Base-by-base conservation (phyloP, 306 rosid genomes). In the Quercus bicolor region DNA sequence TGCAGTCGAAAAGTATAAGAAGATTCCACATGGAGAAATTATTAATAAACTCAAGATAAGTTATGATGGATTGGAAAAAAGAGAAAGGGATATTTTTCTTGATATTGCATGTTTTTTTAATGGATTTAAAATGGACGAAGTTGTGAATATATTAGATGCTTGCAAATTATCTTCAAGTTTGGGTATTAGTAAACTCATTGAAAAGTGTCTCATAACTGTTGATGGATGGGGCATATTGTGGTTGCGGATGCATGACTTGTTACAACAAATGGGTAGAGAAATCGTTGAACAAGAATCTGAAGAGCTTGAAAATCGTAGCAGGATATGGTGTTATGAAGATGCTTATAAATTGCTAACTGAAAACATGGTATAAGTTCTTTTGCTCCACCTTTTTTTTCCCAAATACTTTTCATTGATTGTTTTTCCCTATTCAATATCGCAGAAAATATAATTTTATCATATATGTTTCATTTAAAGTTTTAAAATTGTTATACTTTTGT, bases 61-160 rank as follows among this genome's bases (percentile, higher is more conserved):
- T 61, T 78, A 59, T 48, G 28, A 48, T 71, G 64, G 77, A n/a
- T 78, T 78, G 62, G 48, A 5, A 8, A 14, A 18, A 78, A 3
- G 4, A 6, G 77, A 78, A 34, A 57, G 29, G 5, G 54, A 59
- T 57, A 29, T 78, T 29, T 78, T 78, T 40, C 77, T 78, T 57
- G 77, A 71, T 55, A 59, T 78, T 0, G 72, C 82, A n/a, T 78
- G 77, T 48, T 78, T 78, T 55, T 79, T 79, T 16, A 51, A 6
- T 20, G 82, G 82, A 11, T 48, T 10, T 9, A 1, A 54, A 0
- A 29, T 15, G 43, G 18, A 31, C 1, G 10, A 71, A 60, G 82
- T 61, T 26, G 34, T 7, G 20, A 51, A 8, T 3, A 7, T 60
- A 4, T 51, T 79, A 54, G 19, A 51, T 13, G 56, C 72, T 15